A percentile compares a stretch with the other conserved stretches of the same genome.
phyloP scores from a whole-genome alignment of 192 early-diverging fungal genomes.

The Podila horticola region DNA sequence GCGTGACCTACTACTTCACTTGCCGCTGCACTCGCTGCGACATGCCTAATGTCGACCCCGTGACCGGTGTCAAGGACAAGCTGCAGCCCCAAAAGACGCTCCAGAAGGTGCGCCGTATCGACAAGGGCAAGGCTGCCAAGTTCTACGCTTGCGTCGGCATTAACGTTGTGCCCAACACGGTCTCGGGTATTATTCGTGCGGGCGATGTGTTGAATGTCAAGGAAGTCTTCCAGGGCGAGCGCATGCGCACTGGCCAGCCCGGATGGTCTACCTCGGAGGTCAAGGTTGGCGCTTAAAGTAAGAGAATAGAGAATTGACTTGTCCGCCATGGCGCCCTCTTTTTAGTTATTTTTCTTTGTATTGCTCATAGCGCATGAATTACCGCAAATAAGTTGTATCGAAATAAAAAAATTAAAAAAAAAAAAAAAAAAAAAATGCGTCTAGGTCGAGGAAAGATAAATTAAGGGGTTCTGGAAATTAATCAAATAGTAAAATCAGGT shows the following conservation, averaged over 20 bases:
- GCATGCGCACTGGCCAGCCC: slow-evolving; percentile 27
- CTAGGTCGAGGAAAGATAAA: too few species aligned
- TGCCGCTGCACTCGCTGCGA: slow-evolving; percentile 69
- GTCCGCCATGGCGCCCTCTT: not conserved
- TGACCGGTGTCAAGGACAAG: slow-evolving; percentile 59
- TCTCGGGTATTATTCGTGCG: slow-evolving; percentile 25
- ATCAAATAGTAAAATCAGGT: too few species aligned
- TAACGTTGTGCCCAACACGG: slow-evolving; percentile 41
- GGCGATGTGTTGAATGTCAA: slow-evolving; percentile 47
- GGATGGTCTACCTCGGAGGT: slow-evolving; percentile 30
- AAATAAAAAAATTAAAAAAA: too few species aligned
- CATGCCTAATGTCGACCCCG: slow-evolving; percentile 68
- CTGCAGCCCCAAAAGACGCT: slow-evolving; percentile 64
- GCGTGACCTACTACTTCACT: slow-evolving; percentile 58
- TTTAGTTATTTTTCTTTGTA: not conserved
- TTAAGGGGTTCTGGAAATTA: too few species aligned
- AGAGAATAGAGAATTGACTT: not conserved
- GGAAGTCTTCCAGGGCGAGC: slow-evolving; percentile 40
- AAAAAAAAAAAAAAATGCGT: too few species aligned
- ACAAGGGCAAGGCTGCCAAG: slow-evolving; percentile 54
- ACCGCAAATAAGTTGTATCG: too few species aligned
- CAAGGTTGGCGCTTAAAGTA: slow-evolving; percentile 27
- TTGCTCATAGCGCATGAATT: too few species aligned
- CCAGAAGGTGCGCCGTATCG: slow-evolving; percentile 62
- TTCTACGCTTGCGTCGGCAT: slow-evolving; percentile 60